Conservation (phyloP, 2,329 filamentous ascomycete genomes). For the Coniella vitis region DNA sequence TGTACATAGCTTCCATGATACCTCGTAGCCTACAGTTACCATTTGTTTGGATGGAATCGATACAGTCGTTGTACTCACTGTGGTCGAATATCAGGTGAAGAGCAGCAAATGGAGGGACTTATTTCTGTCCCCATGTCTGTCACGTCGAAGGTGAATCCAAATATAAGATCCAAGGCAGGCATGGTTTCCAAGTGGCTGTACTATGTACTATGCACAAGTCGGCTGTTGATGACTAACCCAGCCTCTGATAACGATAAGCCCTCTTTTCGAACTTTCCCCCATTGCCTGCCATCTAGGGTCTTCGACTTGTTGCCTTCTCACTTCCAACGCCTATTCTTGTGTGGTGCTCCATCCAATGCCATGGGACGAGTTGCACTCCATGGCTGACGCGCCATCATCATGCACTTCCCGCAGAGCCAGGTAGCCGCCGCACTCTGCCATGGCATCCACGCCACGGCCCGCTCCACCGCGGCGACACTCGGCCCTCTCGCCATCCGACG, state of each 20-base stretch:
- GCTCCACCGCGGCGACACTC: neutral
- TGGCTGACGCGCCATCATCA: slow-evolving; percentile 12
- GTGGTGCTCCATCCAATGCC: neutral
- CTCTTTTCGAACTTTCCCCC: neutral
- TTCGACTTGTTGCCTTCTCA: neutral
- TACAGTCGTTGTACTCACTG: no score
- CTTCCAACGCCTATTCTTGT: neutral
- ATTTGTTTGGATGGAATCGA: slow-evolving; percentile 14
- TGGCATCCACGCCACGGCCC: slow-evolving; percentile 22
- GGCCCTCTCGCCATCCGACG: slow-evolving; percentile 23
- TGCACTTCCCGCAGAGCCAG: slow-evolving; percentile 13
- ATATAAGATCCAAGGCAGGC: no score
- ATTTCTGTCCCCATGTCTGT: no score
- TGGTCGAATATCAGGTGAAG: no score
- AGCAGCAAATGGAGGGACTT: no score
- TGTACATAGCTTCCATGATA: slow-evolving; percentile 20
- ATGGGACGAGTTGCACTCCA: neutral
- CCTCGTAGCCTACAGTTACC: slow-evolving; percentile 17
- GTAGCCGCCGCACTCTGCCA: slow-evolving; percentile 11
- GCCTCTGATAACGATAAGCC: slow-evolving; percentile 7
- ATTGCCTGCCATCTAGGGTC: neutral
- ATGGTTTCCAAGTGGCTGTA: no score
- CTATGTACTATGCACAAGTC: no score
- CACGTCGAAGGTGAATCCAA: no score
- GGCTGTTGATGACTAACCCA: neutral